Conservation (phyloP, 257 asterid species). For the Jasminum sambac region DNA sequence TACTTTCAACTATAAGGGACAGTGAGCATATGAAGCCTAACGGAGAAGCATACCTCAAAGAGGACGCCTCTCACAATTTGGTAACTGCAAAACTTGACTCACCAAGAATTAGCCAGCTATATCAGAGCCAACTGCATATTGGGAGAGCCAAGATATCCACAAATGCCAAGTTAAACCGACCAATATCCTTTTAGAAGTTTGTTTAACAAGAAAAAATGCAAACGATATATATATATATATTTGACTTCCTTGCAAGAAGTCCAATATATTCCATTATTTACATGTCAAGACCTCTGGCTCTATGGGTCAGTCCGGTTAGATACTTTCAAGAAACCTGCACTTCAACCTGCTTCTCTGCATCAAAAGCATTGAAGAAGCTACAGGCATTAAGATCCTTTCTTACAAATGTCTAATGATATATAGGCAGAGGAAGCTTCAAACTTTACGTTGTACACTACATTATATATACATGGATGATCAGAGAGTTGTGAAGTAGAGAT, state of each 20-base stretch:
- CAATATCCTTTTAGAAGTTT: constrained; percentile 18
- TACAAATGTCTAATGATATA: constrained; percentile 27
- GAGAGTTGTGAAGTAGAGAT: not conserved
- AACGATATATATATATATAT: constrained; percentile 24
- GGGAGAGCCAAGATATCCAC: constrained; percentile 61
- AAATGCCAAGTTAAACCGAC: constrained; percentile 30
- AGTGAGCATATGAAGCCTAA: constrained; percentile 41
- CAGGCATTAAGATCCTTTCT: constrained; percentile 53
- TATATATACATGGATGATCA: constrained; percentile 1
- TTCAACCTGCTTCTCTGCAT: constrained; percentile 86
- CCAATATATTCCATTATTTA: constrained; percentile 59
- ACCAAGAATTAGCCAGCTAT: constrained; percentile 62
- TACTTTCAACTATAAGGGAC: constrained; percentile 27
- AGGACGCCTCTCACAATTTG: constrained; percentile 80
- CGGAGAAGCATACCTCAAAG: constrained; percentile 90
- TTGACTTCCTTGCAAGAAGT: constrained; percentile 46
- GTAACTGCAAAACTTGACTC: constrained; percentile 67
- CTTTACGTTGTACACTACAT: constrained; percentile 1
- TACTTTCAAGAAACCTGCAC: constrained; percentile 65
- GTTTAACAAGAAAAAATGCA: constrained; percentile 30
- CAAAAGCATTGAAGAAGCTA: constrained; percentile 88
- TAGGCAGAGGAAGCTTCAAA: constrained; percentile 10
- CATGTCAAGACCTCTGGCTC: constrained; percentile 56
- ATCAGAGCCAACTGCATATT: constrained; percentile 77
- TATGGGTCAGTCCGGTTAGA: constrained; percentile 64